Percentiles rank a stretch among this genome's conserved stretches.
These are phyloP conservation scores for Pogostemon cablin DNA, from an alignment of 257 asterid species.

Conservation along the genomic window DNA sequence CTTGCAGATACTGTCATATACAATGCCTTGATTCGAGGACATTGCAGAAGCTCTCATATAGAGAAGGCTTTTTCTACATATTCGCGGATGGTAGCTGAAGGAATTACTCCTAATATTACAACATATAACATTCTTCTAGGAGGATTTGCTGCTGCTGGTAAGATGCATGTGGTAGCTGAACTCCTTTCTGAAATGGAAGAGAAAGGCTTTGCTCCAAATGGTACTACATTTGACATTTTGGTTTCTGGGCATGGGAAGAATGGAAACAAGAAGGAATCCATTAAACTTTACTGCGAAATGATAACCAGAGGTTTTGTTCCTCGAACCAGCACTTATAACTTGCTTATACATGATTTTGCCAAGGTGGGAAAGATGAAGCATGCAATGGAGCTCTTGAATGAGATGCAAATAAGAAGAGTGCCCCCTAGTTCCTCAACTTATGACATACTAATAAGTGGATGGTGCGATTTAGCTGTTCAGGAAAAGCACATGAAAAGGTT, in stretches of 20 bases:
- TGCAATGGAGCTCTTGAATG: constrained; percentile 82
- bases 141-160: constrained; percentile 58
- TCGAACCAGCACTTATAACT: constrained; percentile 70
- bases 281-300: constrained; percentile 87
- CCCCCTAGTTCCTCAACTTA: constrained; percentile 76
- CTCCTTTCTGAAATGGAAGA: constrained; percentile 66
- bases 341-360: constrained; percentile 72
- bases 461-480: constrained; percentile 67
- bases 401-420: constrained; percentile 75
- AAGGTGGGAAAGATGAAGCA: constrained; percentile 85
- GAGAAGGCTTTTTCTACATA: constrained; percentile 60
- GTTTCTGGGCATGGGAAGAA: constrained; percentile 71
- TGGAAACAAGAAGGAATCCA: constrained; percentile 79
- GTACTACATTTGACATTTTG: constrained; percentile 66
- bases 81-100: constrained; percentile 64
- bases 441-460: constrained; percentile 76
- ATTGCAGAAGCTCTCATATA: constrained; percentile 65
- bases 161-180: constrained; percentile 49
- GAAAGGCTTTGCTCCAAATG: constrained; percentile 58
- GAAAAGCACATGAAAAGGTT: constrained; percentile 53
- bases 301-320: constrained; percentile 81
- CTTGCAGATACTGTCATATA: constrained; percentile 68
- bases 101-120: constrained; percentile 65
- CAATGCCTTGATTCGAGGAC: constrained; percentile 82
- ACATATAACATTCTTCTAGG: constrained; percentile 78